A percentile compares a stretch with the other conserved stretches of the same genome.
These are phyloP conservation scores for Acaromyces ingoldii DNA, from an alignment of 1,284 basidiomycete species.

Conservation along the genomic window DNA sequence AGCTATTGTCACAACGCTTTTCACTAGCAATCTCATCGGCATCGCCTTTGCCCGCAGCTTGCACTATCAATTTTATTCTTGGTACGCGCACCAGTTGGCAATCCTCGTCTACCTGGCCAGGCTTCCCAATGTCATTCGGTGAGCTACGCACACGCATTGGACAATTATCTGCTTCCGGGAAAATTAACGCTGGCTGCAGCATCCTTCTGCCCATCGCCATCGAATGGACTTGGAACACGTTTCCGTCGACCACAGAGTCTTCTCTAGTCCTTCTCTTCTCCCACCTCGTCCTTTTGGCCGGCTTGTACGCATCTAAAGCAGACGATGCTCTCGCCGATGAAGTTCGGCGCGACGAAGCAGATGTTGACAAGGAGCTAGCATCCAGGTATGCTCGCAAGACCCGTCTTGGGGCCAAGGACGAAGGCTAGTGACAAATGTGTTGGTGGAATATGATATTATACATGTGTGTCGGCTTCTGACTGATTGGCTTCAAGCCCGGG, in stretches of 20 bases:
- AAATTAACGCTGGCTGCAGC: background rate
- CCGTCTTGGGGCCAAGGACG: too few species aligned
- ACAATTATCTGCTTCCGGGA: background rate
- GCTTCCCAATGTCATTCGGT: conserved; percentile 16
- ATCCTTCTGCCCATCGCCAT: conserved; percentile 11
- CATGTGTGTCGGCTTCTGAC: too few species aligned
- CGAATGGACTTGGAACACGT: conserved; percentile 16
- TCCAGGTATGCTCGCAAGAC: background rate
- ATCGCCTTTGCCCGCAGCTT: conserved; percentile 88
- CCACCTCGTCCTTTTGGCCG: conserved; percentile 1
- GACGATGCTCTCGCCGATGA: background rate
- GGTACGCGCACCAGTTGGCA: conserved; percentile 93
- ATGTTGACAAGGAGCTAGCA: background rate
- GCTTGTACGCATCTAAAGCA: conserved; percentile 1
- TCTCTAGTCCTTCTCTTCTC: conserved; percentile 1
- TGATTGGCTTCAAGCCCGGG: too few species aligned
- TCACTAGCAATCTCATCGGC: conserved; percentile 87
- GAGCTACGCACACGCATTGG: background rate
- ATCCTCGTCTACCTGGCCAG: conserved; percentile 61
- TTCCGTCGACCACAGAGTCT: conserved; percentile 13
- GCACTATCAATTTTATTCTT: conserved; percentile 97
- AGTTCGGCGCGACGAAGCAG: background rate
- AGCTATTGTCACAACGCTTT: conserved; percentile 78
- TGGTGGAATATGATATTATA: too few species aligned
- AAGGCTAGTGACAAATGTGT: too few species aligned